Base-by-base conservation (phyloP, 2,329 filamentous ascomycete genomes). In the Rutstroemia sydowiana region DNA sequence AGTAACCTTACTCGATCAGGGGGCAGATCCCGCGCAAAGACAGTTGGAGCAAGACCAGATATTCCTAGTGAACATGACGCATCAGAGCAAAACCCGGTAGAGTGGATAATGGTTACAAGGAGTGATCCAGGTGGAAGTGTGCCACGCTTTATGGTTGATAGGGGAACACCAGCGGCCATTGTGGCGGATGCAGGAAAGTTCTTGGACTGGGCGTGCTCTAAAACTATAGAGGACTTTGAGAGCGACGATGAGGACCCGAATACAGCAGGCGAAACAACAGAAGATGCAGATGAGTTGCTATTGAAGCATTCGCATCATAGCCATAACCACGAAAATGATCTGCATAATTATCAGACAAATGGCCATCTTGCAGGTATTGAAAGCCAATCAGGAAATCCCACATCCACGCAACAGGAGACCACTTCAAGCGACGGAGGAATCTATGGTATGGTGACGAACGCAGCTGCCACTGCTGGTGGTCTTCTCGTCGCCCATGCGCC, bases 31-130 rank as follows among this genome's bases (percentile, higher is more conserved):
- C 59, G 70, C 63, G 65, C 70, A 28, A 66, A 70, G 57, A 70
- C 69, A 18, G 70, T 71, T 43, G 67, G 61, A 13, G 68, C 71
- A 48, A 56, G 61, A 11, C 59, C 63, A 28, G 65, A 70, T 46
- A 41, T 59, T 23, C 46, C 58, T 47, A 57, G 48, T 56, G 68
- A 71, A 42, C 63, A 65, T 1, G 68, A 70, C n/a, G 73, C 78
- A 31, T 69, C 72, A 2, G 79, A 83, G 57, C 68, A 71, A 8
- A 84, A 84, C 58, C 81, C 83, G 0, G 77, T 88, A 1, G 84
- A 87, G 64, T 88, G 84, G 84, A 82, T 86, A 52, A 87, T 87
- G 84, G 75, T 88, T 40, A 87, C 84, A 5, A 70, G 84, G 48
- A 84, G 80, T 65, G 84, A 87, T 62, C 84, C 84, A n/a, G 84